Percentiles rank a stretch among this genome's conserved stretches.
phyloP scores from a whole-genome alignment of 1,284 basidiomycete species.

The Porodaedalea pini region DNA sequence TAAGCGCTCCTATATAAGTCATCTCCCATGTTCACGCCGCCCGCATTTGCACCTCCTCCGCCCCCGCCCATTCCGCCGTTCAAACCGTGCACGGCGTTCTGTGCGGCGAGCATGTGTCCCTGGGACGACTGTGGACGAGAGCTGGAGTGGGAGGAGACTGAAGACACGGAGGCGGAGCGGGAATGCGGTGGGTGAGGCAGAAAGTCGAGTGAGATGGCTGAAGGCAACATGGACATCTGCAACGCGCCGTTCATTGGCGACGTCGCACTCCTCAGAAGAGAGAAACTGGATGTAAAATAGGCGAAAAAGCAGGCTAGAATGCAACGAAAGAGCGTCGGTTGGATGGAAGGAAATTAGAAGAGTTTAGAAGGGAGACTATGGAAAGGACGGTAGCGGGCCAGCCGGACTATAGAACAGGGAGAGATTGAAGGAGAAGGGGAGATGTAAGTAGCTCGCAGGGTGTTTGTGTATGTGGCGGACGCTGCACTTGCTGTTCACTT shows the following conservation, averaged over 20 bases:
- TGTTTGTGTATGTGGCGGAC: background rate
- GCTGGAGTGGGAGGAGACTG: conserved; percentile 66
- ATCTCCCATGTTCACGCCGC: conserved; percentile 33
- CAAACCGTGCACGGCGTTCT: background rate
- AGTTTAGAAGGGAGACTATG: conserved; percentile 9
- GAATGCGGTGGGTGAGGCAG: conserved; percentile 60
- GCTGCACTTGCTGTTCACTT: background rate
- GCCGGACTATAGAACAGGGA: conserved; percentile 16
- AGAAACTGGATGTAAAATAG: conserved; percentile 23
- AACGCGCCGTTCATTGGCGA: conserved; percentile 59
- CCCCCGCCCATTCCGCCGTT: background rate
- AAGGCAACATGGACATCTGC: conserved; percentile 58
- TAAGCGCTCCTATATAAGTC: conserved; percentile 39
- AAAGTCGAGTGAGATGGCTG: conserved; percentile 63
- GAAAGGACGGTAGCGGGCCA: conserved; percentile 20
- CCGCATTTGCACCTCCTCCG: background rate
- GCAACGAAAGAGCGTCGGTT: conserved; percentile 26
- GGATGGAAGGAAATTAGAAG: conserved; percentile 25
- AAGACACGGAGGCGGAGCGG: conserved; percentile 65
- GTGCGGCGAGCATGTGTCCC: conserved; percentile 47
- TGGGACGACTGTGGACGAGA: conserved; percentile 76
- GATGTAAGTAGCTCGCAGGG: conserved; percentile 3
- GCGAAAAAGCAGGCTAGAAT: conserved; percentile 23
- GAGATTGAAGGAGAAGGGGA: background rate
- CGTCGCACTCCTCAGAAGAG: conserved; percentile 39